Percentiles rank a stretch among this genome's conserved stretches.
phyloP scores from a whole-genome alignment of 176 grass and related monocot genomes.

The Calamus simplicifolius region DNA sequence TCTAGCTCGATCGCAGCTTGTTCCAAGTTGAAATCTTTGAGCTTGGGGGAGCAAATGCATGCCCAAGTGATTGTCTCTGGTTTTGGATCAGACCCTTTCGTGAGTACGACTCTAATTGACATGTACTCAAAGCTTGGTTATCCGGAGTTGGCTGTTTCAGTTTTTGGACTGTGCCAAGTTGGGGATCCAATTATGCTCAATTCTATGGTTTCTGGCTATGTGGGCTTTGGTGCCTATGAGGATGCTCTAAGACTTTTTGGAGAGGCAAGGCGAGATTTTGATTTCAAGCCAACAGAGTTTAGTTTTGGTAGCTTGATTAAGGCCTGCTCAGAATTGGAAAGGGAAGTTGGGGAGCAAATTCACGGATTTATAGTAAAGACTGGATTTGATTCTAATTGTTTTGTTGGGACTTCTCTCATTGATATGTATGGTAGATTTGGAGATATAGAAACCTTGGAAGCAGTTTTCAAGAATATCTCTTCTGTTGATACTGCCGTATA shows the following conservation, averaged over 20 bases:
- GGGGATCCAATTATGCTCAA: constrained; percentile 28
- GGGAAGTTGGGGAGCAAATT: constrained; percentile 16
- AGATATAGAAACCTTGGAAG: constrained; percentile 26
- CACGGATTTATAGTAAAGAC: constrained; percentile 26
- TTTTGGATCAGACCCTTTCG: constrained; percentile 8
- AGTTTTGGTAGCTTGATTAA: constrained; percentile 28
- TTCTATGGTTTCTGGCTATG: constrained; percentile 23
- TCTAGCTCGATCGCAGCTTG: constrained; percentile 22
- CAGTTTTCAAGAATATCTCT: constrained; percentile 6
- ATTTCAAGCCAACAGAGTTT: constrained; percentile 24
- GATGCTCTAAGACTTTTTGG: constrained; percentile 17
- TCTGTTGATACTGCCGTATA: constrained; percentile 21
- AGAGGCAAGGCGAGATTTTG: constrained; percentile 9
- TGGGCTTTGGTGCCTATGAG: constrained; percentile 8
- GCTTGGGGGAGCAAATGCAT: constrained; percentile 26
- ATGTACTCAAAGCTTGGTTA: constrained; percentile 29
- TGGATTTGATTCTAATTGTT: constrained; percentile 25
- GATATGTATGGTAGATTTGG: constrained; percentile 29
- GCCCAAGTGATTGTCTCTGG: constrained; percentile 16
- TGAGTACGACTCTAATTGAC: constrained; percentile 15
- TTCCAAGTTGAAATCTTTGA: constrained; percentile 9
- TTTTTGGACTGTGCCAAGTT: constrained; percentile 3
- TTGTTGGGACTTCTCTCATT: constrained; percentile 36
- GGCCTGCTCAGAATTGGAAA: constrained; percentile 28
- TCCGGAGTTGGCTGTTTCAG: background rate